These are phyloP conservation scores for Pseudonitzschia pungens DNA, from an alignment of 108 stramenopile genomes.

Conservation along the genomic window DNA sequence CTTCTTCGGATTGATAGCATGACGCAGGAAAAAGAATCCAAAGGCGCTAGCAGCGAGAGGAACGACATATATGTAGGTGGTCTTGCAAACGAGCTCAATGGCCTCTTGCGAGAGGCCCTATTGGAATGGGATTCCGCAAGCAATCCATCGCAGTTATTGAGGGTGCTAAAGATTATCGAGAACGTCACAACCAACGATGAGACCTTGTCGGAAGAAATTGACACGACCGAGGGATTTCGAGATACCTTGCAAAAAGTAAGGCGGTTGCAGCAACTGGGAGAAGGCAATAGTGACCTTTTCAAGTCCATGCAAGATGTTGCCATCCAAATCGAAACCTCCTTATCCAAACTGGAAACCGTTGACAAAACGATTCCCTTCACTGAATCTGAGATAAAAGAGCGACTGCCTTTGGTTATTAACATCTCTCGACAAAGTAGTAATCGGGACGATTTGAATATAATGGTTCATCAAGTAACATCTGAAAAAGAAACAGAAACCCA, in stretches of 20 bases:
- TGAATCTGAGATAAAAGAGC: not conserved
- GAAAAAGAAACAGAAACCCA: conserved; percentile 15
- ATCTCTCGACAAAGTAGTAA: not conserved
- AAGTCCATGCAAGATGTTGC: not conserved
- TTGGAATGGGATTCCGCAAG: not conserved
- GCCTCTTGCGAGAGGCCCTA: not conserved
- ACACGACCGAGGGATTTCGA: not conserved
- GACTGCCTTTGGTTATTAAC: conserved; percentile 1
- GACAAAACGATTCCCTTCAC: conserved; percentile 7
- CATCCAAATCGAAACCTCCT: conserved; percentile 5
- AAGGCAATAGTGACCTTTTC: not conserved
- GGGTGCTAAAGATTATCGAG: conserved; percentile 3
- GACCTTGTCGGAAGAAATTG: conserved; percentile 8
- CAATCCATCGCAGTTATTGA: not conserved
- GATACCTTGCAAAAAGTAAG: conserved; percentile 3
- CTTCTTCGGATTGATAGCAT: conserved; percentile 9
- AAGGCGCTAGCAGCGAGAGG: not conserved
- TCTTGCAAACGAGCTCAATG: conserved; percentile 4
- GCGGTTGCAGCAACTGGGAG: not conserved
- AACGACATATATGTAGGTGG: not conserved
- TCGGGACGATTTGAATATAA: conserved; percentile 16
- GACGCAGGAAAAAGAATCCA: not conserved
- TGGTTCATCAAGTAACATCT: conserved; percentile 12
- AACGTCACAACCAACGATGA: not conserved
- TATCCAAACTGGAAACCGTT: conserved; percentile 3